Conservation (phyloP, 148 eudicot species). For the Talinum fruticosum region DNA sequence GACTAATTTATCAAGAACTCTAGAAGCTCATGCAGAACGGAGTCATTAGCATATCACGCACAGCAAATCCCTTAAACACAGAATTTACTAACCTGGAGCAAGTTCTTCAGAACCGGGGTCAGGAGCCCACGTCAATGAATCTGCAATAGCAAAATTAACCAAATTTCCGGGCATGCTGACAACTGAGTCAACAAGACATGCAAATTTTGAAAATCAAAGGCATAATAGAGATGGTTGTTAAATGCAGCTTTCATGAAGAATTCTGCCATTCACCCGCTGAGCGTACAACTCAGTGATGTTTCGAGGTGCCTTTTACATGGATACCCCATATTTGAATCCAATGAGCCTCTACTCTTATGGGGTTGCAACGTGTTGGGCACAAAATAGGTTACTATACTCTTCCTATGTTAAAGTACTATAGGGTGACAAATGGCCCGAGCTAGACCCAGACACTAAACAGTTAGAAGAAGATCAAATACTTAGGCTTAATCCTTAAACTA, state of each 20-base stretch:
- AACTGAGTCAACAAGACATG: not conserved
- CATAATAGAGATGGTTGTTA: not conserved
- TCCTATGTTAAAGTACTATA: not conserved
- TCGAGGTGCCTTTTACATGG: not conserved
- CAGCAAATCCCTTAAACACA: not conserved
- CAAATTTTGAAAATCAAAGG: not conserved
- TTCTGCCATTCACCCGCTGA: no score
- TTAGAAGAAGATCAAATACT: not conserved
- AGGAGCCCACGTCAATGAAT: not conserved
- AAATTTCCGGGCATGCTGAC: not conserved
- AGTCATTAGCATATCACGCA: no score
- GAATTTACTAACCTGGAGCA: not conserved
- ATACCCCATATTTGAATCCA: not conserved
- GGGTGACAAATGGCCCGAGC: not conserved
- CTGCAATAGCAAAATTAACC: not conserved
- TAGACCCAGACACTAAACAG: not conserved
- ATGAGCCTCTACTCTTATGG: not conserved
- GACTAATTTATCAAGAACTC: no score
- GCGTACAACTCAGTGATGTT: no score
- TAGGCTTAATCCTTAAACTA: not conserved
- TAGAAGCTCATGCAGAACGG: no score
- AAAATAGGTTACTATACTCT: not conserved
- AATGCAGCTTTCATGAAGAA: not conserved
- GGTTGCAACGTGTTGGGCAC: no score
- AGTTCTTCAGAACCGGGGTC: not conserved